These are phyloP conservation scores for Penicillium palitans DNA, from an alignment of 2,329 filamentous ascomycete genomes.

Conservation along the genomic window DNA sequence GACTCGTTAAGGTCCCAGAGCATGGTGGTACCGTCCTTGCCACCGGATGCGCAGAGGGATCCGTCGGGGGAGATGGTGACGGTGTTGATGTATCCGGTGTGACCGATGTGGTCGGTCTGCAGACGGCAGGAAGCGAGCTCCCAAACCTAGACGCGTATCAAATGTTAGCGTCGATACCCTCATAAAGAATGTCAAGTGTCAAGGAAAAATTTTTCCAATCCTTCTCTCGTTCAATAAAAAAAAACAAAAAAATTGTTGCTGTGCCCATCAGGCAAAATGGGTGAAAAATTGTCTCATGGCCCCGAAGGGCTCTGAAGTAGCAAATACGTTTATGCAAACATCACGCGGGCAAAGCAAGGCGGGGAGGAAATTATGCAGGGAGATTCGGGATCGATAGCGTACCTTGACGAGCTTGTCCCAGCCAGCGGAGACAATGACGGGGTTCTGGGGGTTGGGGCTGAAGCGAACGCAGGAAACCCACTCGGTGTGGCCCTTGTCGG, in stretches of 20 bases:
- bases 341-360: slow-evolving; percentile 63
- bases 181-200: slow-evolving; percentile 6
- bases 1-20: slow-evolving; percentile 99
- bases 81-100: slow-evolving; percentile 99
- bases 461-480: slow-evolving; percentile 99
- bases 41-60: slow-evolving; percentile 97
- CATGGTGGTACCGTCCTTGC: slow-evolving; percentile 99
- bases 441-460: slow-evolving; percentile 99
- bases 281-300: slow-evolving; percentile 99
- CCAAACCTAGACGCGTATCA: slow-evolving; percentile 71
- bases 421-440: slow-evolving; percentile 95
- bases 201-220: slow-evolving; percentile 17
- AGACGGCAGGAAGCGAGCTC: slow-evolving; percentile 99
- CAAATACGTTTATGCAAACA: slow-evolving; percentile 99
- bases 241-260: slow-evolving; percentile 17
- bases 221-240: slow-evolving; percentile 20
- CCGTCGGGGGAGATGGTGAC: slow-evolving; percentile 99
- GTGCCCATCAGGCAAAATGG: slow-evolving; percentile 53
- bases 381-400: slow-evolving; percentile 47
- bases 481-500: slow-evolving; percentile 99
- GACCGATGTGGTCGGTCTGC: slow-evolving; percentile 99
- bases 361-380: slow-evolving; percentile 19
- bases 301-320: slow-evolving; percentile 97
- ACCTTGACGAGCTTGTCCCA: slow-evolving; percentile 99
- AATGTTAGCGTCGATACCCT: slow-evolving; percentile 24